phyloP scores from a whole-genome alignment of 1,284 basidiomycete species.

The Calocybe gambosa region DNA sequence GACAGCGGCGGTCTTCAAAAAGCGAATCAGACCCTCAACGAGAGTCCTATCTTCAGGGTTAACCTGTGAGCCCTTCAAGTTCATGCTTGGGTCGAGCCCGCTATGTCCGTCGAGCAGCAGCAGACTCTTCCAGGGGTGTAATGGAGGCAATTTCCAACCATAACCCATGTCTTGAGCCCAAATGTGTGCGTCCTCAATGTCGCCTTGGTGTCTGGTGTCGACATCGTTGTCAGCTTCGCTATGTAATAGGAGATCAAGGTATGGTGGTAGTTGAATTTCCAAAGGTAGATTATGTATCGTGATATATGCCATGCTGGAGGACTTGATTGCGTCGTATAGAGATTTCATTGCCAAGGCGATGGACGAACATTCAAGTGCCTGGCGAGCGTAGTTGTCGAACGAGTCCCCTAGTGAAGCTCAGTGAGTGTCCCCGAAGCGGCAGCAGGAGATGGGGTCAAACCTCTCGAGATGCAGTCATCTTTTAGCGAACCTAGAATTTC shows the following conservation, averaged over 20 bases:
- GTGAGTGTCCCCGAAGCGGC: neutral
- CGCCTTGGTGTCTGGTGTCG: slow-evolving; percentile 30
- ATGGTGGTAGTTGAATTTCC: slow-evolving; percentile 78
- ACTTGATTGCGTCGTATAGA: slow-evolving; percentile 72
- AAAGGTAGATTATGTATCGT: slow-evolving; percentile 71
- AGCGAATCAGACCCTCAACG: slow-evolving; percentile 64
- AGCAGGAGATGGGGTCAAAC: slow-evolving; percentile 27
- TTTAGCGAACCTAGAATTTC: slow-evolving; percentile 62
- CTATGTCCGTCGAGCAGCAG: slow-evolving; percentile 67
- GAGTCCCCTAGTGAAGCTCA: slow-evolving; percentile 39
- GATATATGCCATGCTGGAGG: slow-evolving; percentile 65
- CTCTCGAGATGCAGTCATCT: slow-evolving; percentile 60
- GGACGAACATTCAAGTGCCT: slow-evolving; percentile 61
- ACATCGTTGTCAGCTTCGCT: slow-evolving; percentile 52
- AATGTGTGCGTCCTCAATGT: slow-evolving; percentile 42
- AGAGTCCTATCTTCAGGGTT: slow-evolving; percentile 58
- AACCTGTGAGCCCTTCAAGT: slow-evolving; percentile 52
- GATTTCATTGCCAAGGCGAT: slow-evolving; percentile 71
- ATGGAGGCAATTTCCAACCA: slow-evolving; percentile 65
- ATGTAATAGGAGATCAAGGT: slow-evolving; percentile 62
- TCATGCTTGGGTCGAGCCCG: slow-evolving; percentile 57
- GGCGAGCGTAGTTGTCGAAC: slow-evolving; percentile 47
- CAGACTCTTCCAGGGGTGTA: slow-evolving; percentile 92
- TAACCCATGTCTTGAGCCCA: slow-evolving; percentile 68
- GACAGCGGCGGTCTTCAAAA: slow-evolving; percentile 61